A percentile compares a stretch with the other conserved stretches of the same genome.
These are phyloP conservation scores for Neurospora hispaniola DNA, from an alignment of 495 filamentous ascomycete species.

Conservation along the genomic window DNA sequence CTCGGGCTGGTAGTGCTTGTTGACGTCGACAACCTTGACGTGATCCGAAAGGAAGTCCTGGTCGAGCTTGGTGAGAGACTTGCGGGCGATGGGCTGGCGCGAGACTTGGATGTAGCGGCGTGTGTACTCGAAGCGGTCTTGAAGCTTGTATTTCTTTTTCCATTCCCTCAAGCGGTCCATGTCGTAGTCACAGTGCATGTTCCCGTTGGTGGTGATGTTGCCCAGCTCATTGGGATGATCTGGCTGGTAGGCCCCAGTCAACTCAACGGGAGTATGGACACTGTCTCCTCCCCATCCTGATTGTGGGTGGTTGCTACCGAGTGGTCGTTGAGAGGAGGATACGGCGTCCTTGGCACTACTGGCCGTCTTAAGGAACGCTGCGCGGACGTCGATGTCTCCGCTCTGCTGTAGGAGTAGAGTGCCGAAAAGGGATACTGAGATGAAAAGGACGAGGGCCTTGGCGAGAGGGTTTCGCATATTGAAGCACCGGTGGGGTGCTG, in stretches of 20 bases:
- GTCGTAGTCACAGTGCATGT: slow-evolving; percentile 37
- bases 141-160: slow-evolving; percentile 34
- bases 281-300: slow-evolving; percentile 1
- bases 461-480: slow-evolving; percentile 35
- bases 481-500: slow-evolving; percentile 29
- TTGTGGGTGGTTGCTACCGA: slow-evolving; percentile 5
- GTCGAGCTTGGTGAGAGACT: slow-evolving; percentile 35
- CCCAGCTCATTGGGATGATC: slow-evolving; percentile 3
- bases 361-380: slow-evolving; percentile 26
- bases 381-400: slow-evolving; percentile 28
- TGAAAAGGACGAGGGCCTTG: slow-evolving; percentile 26
- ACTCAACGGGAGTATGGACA: neutral
- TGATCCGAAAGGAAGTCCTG: slow-evolving; percentile 33
- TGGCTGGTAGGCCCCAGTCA: slow-evolving; percentile 4
- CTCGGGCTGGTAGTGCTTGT: slow-evolving; percentile 28
- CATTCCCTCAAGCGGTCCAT: slow-evolving; percentile 28
- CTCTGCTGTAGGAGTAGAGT: slow-evolving; percentile 23
- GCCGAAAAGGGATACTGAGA: slow-evolving; percentile 25
- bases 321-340: slow-evolving; percentile 21
- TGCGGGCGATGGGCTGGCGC: slow-evolving; percentile 31
- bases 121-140: slow-evolving; percentile 39
- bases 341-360: slow-evolving; percentile 23
- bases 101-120: slow-evolving; percentile 39
- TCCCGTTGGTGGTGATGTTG: slow-evolving; percentile 8
- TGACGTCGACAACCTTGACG: slow-evolving; percentile 34